phyloP scores from a whole-genome alignment of 768 basidiomycete species.

The Lentinula sp. region DNA sequence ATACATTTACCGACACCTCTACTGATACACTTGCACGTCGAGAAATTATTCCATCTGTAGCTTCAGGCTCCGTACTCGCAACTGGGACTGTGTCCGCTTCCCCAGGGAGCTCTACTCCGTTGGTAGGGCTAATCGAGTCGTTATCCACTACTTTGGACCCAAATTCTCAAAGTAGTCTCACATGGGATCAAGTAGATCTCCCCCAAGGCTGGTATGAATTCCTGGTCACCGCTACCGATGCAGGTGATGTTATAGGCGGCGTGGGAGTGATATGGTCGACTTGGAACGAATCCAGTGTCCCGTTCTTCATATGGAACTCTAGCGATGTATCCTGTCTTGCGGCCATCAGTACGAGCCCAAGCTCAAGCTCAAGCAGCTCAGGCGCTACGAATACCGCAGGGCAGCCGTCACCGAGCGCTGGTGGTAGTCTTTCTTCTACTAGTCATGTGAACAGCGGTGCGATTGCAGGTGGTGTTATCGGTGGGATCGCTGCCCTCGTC shows the following conservation, averaged over 20 bases:
- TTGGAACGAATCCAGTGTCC: neutral
- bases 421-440: neutral
- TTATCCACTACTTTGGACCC: slow-evolving; percentile 3
- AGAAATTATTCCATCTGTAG: neutral
- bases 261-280: neutral
- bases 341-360: neutral
- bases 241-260: neutral
- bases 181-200: neutral
- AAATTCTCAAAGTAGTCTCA: neutral
- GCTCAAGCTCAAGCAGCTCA: neutral
- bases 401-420: neutral
- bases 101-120: neutral
- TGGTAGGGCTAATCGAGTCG: neutral
- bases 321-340: slow-evolving; percentile 3
- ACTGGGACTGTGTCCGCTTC: neutral
- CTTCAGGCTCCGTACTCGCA: neutral
- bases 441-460: neutral
- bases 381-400: neutral
- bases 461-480: slow-evolving; percentile 3
- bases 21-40: neutral
- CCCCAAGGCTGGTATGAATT: slow-evolving; percentile 4
- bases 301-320: neutral
- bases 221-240: neutral
- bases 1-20: neutral
- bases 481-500: neutral